Percentiles rank a stretch among this genome's conserved stretches.
Evolutionary conservation across 2,329 filamentous ascomycete species (phyloP).

Genomic region (Fusarium verrucosum): DNA sequence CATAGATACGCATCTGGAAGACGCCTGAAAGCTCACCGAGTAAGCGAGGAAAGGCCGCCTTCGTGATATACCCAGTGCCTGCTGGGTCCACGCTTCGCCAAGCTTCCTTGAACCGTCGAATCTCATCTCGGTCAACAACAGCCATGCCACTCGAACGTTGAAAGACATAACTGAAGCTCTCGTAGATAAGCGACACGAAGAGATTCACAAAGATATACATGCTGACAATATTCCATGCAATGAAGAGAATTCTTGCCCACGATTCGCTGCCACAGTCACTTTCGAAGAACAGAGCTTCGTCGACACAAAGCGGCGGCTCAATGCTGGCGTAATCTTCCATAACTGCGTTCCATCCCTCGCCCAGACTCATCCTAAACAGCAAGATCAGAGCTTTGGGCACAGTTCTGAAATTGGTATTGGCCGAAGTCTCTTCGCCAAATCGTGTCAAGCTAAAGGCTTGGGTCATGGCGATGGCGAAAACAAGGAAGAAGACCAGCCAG

Average conservation of each 20-base stretch:
- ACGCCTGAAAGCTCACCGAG: conserved; percentile 92
- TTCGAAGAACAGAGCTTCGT: conserved; percentile 75
- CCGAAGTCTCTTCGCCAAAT: conserved; percentile 76
- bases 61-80: conserved; percentile 89
- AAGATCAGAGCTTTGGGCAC: conserved; percentile 94
- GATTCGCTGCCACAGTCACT: conserved; percentile 92
- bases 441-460: conserved; percentile 95
- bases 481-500: conserved; percentile 96
- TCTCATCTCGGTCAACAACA: conserved; percentile 90
- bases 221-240: conserved; percentile 98
- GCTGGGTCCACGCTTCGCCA: conserved; percentile 96
- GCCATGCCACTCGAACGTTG: conserved; percentile 94
- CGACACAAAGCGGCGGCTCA: conserved; percentile 81
- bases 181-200: conserved; percentile 98
- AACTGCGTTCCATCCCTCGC: conserved; percentile 94
- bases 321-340: conserved; percentile 96
- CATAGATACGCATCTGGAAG: conserved; percentile 97
- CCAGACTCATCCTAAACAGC: conserved; percentile 90
- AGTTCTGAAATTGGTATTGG: conserved; percentile 90
- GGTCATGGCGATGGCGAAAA: conserved; percentile 95
- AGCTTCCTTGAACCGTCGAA: conserved; percentile 96
- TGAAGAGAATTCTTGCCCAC: conserved; percentile 91
- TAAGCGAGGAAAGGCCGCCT: conserved; percentile 87
- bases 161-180: conserved; percentile 99
- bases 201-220: conserved; percentile 99